These are phyloP conservation scores for Coelastrella sp. DNA, from an alignment of 139 green algal species.

Conservation along the genomic window DNA sequence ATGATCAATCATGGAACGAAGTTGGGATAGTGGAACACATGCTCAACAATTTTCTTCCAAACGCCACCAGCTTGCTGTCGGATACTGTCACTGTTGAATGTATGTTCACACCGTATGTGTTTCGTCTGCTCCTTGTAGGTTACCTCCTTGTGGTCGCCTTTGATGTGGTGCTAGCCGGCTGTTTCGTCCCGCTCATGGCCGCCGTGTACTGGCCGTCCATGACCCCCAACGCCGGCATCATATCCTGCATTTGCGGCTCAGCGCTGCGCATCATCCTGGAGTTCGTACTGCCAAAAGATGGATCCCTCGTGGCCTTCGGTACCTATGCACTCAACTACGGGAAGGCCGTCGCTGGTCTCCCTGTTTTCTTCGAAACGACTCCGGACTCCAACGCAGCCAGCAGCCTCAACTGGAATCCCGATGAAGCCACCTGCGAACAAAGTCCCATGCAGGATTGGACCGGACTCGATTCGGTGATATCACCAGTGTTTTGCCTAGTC, in stretches of 20 bases:
- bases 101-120: no score
- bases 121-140: conserved; percentile 6
- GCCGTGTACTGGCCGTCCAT: conserved; percentile 50
- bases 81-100: background rate
- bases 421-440: conserved; percentile 44
- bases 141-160: conserved; percentile 65
- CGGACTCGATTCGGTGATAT: conserved; percentile 57
- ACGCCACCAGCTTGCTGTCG: background rate
- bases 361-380: conserved; percentile 20
- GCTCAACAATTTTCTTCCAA: no score
- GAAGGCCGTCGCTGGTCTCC: conserved; percentile 38
- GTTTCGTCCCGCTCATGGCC: conserved; percentile 57
- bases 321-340: conserved; percentile 44
- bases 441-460: conserved; percentile 51
- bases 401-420: conserved; percentile 42
- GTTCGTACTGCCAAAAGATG: conserved; percentile 63
- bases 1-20: no score
- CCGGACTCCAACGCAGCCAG: background rate
- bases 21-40: no score
- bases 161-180: conserved; percentile 57
- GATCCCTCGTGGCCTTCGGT: conserved; percentile 49
- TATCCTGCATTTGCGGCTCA: conserved; percentile 41
- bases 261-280: conserved; percentile 57
- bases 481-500: conserved; percentile 43
- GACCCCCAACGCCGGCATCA: conserved; percentile 53